Evolutionary conservation across 345 rosid species (phyloP), one percentile per base, ranked within the genome.

Genomic region (Pelargonium nanum): DNA sequence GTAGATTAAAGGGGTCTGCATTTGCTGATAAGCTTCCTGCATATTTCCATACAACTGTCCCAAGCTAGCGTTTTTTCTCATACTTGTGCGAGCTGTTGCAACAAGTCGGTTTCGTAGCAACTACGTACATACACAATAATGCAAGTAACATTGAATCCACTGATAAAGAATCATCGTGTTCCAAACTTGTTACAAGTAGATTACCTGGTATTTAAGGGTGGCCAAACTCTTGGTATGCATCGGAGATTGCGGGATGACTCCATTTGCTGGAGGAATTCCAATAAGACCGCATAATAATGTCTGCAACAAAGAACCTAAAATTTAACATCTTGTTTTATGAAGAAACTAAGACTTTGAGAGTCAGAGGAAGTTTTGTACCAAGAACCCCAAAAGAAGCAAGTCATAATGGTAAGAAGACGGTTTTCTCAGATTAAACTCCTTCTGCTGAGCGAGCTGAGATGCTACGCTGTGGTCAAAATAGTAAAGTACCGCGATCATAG

Each of bases 381-480:
- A 60, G 72, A 85, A 76, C 13, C 94, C 96, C 65, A 93, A 74
- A 67, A 93, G 94, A 44, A 93, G 85, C 53, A 93, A 78, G 64
- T 93, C 99, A 70, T 85, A 89, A 64, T 93, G 97, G 68, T 93
- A 93, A 34, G 86, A 87, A 61, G 97, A 63, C 40, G 97, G 97
- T 68, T 89, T 93, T 76, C 86, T 93, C 74, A 93, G 71, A 78
- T 93, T 93, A 75, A 87, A 89, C 64, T 92, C 98, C 59, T 87
- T 78, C 74, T 89, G 98, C 62, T 92, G 97, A 4, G 98, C 91
- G 61, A 92, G 91, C 71, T 92, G 98, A 45, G 98, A 92, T 40
- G 98, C 98, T 59, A 92, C 98, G 30, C 98, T 92, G 65, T 92
- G 98, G 65, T 92, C 98, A 40, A 91, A 91, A 69, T 91, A 91